A percentile compares a stretch with the other conserved stretches of the same genome.
These are phyloP conservation scores for Acanthamoeba rhysodes DNA, from an alignment of 208 protist species.

Conservation along the genomic window DNA sequence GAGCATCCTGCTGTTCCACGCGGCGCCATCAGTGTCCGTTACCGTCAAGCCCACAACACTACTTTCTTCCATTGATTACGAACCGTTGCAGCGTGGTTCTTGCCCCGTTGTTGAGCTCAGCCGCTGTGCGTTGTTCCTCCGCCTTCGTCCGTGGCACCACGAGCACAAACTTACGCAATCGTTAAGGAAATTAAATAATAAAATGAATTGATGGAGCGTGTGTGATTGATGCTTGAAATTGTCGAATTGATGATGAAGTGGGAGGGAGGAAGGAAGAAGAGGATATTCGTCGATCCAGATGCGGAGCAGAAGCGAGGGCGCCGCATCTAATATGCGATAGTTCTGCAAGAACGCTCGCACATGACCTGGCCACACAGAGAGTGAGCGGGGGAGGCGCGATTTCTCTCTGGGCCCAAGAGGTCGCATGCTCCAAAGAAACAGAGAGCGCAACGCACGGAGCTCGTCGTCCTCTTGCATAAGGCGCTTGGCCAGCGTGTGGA, in stretches of 20 bases:
- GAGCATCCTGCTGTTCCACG: neutral
- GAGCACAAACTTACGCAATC: neutral
- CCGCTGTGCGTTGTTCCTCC: too few species aligned
- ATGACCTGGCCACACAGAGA: neutral
- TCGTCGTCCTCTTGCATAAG: slow-evolving; percentile 10
- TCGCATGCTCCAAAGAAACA: too few species aligned
- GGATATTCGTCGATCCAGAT: neutral
- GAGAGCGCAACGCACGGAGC: neutral
- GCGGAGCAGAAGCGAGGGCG: neutral
- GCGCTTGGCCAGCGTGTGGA: neutral
- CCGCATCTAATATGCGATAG: neutral
- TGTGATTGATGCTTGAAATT: too few species aligned
- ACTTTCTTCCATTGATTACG: neutral
- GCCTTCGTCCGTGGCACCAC: neutral
- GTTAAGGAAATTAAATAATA: neutral
- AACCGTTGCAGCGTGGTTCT: too few species aligned
- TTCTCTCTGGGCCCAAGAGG: too few species aligned
- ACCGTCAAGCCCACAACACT: neutral
- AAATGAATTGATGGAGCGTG: neutral
- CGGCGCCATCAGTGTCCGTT: neutral
- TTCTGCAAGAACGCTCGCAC: slow-evolving; percentile 17
- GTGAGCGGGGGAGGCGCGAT: neutral
- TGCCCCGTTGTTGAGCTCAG: too few species aligned
- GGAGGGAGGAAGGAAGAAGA: neutral
- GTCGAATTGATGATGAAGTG: too few species aligned